Evolutionary conservation across 225 moss, liverwort and hornwort species (phyloP), one percentile per base, ranked within the genome.

Genomic region (Anthoceros angustus): DNA sequence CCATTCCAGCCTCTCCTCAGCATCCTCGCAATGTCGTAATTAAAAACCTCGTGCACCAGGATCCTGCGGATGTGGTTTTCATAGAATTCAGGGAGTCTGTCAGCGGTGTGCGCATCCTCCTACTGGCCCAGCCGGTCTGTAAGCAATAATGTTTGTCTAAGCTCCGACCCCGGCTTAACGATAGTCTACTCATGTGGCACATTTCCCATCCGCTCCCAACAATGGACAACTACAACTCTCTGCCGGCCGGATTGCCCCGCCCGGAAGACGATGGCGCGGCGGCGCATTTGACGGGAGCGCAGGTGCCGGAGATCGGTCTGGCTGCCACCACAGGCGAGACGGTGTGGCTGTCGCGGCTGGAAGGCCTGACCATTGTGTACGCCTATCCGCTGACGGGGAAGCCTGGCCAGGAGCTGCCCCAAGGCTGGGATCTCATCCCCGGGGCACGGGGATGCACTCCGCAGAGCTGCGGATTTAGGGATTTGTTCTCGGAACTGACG

Each of bases 391-490:
- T 67, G 8, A 67, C 67, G 16, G 67, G 67, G 8, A 0, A 2
- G 67, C 67, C 42, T 25, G 46, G 42, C 23, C 3, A 42, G 43
- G 45, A 48, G 14, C 26, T 67, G 67, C 67, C 67, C 9, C 14
- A 11, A 14, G 43, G 16, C 20, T 67, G 25, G 45, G 67, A 67
- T 24, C 25, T 43, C n/a, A 67, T 67, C 3, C 67, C 67, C 43
- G 67, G 67, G n/a, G 67, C 67, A 14, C 67, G 67, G 0, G 67
- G 67, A n/a, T 67, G 67, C 42, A 67, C 67, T 20, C 67, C 67
- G 40, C 67, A 67, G 25, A 67, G 42, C 43, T 67, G 67, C 21
- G 67, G 67, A 14, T 67, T 67, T 25, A 42, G 67, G 25, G 67
- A 67, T 12, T 46, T 26, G 42, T 42, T 41, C 46, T 41, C 41